Base-by-base conservation (phyloP, 2,329 filamentous ascomycete genomes). In the Calonectria multiphialidica region DNA sequence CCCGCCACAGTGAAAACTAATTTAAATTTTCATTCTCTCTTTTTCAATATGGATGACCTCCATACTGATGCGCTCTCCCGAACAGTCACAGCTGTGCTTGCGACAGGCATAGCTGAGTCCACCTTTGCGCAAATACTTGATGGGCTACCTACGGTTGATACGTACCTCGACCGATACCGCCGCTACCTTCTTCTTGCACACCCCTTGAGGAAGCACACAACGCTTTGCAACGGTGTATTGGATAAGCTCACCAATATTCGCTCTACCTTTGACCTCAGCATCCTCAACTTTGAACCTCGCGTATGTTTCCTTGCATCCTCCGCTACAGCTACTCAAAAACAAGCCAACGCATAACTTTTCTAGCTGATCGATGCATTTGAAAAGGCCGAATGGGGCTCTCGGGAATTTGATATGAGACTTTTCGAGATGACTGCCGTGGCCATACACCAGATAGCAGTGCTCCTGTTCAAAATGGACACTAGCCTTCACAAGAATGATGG, bases 71-170 rank as follows among this genome's bases (percentile, higher is more conserved):
- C 63, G 35, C 53, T 66, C 33, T 66, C 45, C 35, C 59, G 10
- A 55, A 63, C 68, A 45, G 44, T 66, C 16, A 45, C 40, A n/a
- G 37, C 68, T 33, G 65, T 71, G 25, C 33, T 68, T 18, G 62
- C 69, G 21, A 71, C 69, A 18, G 55, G 64, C 28, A 64, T 50
- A 10, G 64, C 69, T n/a, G 59, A 68, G 63, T 57, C 44, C 1
- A 59, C 69, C 8, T 68, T 63, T 59, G 55, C 69, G 18, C 69
- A 71, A 23, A 68, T 71, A 33, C 10, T 71, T 16, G 69, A 68
- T 35, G 69, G 69, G n/a, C 57, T 71, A 12, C 68, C 68, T 18
- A 50, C 18, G n/a, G 53, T 57, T 23, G 57, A 68, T 10, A 47
- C 21, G 37, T 62, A 57, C 30, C 16, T 33, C 21, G 47, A 71